A percentile compares a stretch with the other conserved stretches of the same genome.
Conservation (phyloP, 1,284 basidiomycete species). For the Schizophyllum amplum region DNA sequence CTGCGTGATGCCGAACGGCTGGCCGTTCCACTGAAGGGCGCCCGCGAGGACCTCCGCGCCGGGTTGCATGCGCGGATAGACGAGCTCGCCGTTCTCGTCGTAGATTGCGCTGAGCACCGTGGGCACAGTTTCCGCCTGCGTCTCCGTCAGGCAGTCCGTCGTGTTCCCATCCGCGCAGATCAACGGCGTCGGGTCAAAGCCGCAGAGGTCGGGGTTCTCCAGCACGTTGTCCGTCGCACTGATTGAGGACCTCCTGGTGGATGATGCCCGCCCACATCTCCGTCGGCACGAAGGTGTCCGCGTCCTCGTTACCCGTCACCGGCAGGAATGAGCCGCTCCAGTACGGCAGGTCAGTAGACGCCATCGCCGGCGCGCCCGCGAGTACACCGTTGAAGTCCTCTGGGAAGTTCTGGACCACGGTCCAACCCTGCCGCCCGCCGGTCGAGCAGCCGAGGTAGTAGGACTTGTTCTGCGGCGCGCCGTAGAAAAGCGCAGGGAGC, state of each 20-base stretch:
- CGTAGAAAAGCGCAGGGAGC: constrained; percentile 18
- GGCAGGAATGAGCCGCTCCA: constrained; percentile 6
- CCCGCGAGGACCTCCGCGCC: constrained; percentile 4
- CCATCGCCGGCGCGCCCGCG: constrained; percentile 22
- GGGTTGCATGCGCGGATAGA: constrained; percentile 11
- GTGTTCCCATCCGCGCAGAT: constrained; percentile 10
- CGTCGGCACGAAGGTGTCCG: constrained; percentile 12
- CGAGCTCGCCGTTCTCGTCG: neutral
- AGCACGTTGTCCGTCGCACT: constrained; percentile 30
- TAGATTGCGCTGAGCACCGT: constrained; percentile 12
- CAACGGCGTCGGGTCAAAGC: constrained; percentile 18
- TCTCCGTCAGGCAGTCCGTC: constrained; percentile 6
- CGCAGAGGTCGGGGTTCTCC: constrained; percentile 20
- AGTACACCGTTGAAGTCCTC: constrained; percentile 26
- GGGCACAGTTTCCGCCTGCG: constrained; percentile 11
- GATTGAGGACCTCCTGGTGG: constrained; percentile 18
- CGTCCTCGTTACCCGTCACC: constrained; percentile 4
- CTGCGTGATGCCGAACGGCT: constrained; percentile 3
- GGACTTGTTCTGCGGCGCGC: constrained; percentile 10
- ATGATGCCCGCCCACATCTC: constrained; percentile 15
- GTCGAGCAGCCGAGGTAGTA: constrained; percentile 24
- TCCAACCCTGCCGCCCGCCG: constrained; percentile 21
- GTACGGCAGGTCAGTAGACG: constrained; percentile 14
- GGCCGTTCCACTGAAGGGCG: constrained; percentile 6
- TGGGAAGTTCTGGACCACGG: constrained; percentile 17